Evolutionary conservation across 768 basidiomycete species (phyloP).

Genomic region (Macrolepiota albuminosa): DNA sequence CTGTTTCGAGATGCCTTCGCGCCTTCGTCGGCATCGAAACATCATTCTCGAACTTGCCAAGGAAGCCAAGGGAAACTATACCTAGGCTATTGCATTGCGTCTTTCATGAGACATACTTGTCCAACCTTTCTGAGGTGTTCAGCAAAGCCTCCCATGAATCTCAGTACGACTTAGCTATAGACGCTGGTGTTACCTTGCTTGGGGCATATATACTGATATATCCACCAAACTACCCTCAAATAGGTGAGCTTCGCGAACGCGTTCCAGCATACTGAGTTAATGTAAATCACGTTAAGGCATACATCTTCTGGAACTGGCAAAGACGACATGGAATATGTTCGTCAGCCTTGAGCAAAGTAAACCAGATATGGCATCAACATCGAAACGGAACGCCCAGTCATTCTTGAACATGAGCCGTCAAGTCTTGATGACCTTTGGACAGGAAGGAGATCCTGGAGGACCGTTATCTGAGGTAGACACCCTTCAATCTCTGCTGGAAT

Average conservation of each 20-base stretch:
- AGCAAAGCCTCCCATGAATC: conserved; percentile 69
- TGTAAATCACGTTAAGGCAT: conserved; percentile 41
- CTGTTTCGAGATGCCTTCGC: conserved; percentile 29
- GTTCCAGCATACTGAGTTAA: neutral
- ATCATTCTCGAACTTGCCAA: conserved; percentile 22
- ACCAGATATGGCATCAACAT: conserved; percentile 14
- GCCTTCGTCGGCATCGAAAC: conserved; percentile 31
- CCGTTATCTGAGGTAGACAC: conserved; percentile 49
- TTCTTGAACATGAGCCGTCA: conserved; percentile 37
- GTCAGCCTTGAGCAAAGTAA: conserved; percentile 26
- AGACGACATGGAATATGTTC: conserved; percentile 70
- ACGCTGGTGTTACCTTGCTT: conserved; percentile 52
- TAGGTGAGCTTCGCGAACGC: conserved; percentile 41
- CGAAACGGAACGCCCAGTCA: conserved; percentile 24
- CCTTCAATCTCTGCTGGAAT: conserved; percentile 36
- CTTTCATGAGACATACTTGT: conserved; percentile 57
- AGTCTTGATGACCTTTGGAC: conserved; percentile 45
- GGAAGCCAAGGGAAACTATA: conserved; percentile 27
- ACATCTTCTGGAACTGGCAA: conserved; percentile 72
- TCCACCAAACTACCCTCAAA: conserved; percentile 77
- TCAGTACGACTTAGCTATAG: conserved; percentile 44
- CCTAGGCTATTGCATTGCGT: conserved; percentile 37
- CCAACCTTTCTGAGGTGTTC: conserved; percentile 55
- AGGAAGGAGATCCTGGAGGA: conserved; percentile 61
- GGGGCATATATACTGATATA: conserved; percentile 69